A percentile compares a stretch with the other conserved stretches of the same genome.
These are phyloP conservation scores for Tylopilus orsonianus DNA, from an alignment of 1,284 basidiomycete genomes.

Conservation along the genomic window DNA sequence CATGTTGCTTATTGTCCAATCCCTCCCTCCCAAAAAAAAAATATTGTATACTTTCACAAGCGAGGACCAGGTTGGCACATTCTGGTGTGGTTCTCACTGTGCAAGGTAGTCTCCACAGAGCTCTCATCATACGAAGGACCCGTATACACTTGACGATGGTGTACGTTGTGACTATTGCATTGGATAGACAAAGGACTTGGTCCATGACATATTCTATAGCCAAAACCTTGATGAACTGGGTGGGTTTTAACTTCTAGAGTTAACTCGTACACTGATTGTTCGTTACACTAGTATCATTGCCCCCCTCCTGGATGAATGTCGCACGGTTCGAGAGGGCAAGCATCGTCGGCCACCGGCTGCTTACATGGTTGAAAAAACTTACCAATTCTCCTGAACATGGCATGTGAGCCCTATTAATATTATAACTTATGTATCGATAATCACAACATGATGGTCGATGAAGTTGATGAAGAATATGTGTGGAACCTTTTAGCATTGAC, in stretches of 20 bases:
- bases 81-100: slow-evolving; percentile 36
- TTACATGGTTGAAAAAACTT: slow-evolving; percentile 27
- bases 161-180: neutral
- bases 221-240: slow-evolving; percentile 39
- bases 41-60: slow-evolving; percentile 38
- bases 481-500: slow-evolving; percentile 34
- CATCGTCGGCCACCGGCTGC: slow-evolving; percentile 35
- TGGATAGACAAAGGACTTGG: neutral
- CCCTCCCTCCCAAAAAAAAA: slow-evolving; percentile 29
- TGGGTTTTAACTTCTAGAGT: slow-evolving; percentile 14
- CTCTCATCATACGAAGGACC: neutral
- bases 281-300: slow-evolving; percentile 34
- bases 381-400: slow-evolving; percentile 41
- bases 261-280: neutral
- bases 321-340: slow-evolving; percentile 30
- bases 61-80: slow-evolving; percentile 37
- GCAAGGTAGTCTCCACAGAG: neutral
- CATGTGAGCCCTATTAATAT: slow-evolving; percentile 40
- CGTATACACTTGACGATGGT: slow-evolving; percentile 46
- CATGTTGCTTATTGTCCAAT: slow-evolving; percentile 46
- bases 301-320: slow-evolving; percentile 15
- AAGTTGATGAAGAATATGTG: slow-evolving; percentile 36
- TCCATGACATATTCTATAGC: slow-evolving; percentile 26
- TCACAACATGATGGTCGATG: slow-evolving; percentile 28
- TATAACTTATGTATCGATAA: slow-evolving; percentile 41